phyloP scores from a whole-genome alignment of 1,284 basidiomycete genomes.

The Bjerkandera adusta region DNA sequence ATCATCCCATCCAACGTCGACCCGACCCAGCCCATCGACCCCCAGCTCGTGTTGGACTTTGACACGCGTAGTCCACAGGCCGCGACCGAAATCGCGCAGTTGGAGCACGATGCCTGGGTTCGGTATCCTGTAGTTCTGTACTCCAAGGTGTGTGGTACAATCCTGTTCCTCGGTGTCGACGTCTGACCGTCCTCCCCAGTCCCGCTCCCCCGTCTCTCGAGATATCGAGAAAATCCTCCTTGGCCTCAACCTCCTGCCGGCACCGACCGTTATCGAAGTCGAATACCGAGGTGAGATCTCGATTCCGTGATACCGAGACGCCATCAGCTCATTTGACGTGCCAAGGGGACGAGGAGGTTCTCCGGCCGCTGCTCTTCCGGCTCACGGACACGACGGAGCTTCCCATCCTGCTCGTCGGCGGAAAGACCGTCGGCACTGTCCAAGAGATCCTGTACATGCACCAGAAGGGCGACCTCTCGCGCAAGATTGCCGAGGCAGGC shows the following conservation, averaged over 20 bases:
- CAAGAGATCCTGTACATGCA: slow-evolving; percentile 53
- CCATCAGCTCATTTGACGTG: neutral
- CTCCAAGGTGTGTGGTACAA: slow-evolving; percentile 55
- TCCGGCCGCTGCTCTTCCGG: slow-evolving; percentile 47
- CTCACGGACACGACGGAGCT: slow-evolving; percentile 57
- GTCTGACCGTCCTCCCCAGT: slow-evolving; percentile 34
- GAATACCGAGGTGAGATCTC: slow-evolving; percentile 57
- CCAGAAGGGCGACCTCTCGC: slow-evolving; percentile 50
- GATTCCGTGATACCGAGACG: slow-evolving; percentile 26
- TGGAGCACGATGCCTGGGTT: slow-evolving; percentile 51
- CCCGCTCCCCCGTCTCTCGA: slow-evolving; percentile 60
- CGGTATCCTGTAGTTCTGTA: slow-evolving; percentile 79
- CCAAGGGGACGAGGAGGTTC: slow-evolving; percentile 43
- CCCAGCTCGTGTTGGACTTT: slow-evolving; percentile 80
- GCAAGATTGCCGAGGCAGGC: slow-evolving; percentile 54
- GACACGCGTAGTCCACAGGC: slow-evolving; percentile 57
- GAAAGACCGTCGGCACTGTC: slow-evolving; percentile 52
- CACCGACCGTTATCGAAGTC: slow-evolving; percentile 72
- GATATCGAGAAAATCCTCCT: slow-evolving; percentile 65
- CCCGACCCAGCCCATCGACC: slow-evolving; percentile 66
- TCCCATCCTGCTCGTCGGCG: slow-evolving; percentile 72
- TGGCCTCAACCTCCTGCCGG: slow-evolving; percentile 60
- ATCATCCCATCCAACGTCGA: slow-evolving; percentile 70
- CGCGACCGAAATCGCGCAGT: slow-evolving; percentile 34
- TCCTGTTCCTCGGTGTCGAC: slow-evolving; percentile 9